Conservation (phyloP, 495 filamentous ascomycete genomes). For the Hyaloscypha variabilis region DNA sequence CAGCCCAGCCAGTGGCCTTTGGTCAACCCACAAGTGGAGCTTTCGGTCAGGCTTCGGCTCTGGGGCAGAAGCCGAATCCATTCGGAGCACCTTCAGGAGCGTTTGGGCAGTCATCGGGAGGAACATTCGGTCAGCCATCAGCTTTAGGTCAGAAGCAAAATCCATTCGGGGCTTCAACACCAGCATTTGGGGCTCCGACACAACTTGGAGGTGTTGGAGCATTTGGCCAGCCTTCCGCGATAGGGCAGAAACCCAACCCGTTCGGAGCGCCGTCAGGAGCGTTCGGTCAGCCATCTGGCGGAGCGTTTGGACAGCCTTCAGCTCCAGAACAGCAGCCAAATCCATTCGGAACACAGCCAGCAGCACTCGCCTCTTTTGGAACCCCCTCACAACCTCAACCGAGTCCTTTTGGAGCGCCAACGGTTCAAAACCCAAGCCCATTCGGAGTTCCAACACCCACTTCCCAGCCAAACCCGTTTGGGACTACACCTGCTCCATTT, state of each 20-base stretch:
- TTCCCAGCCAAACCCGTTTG: constrained; percentile 19
- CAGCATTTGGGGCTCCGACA: constrained; percentile 13
- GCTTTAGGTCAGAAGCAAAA: constrained; percentile 24
- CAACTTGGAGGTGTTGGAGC: constrained; percentile 8
- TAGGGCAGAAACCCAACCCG: constrained; percentile 18
- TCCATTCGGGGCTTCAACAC: constrained; percentile 20
- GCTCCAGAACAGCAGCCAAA: constrained; percentile 12
- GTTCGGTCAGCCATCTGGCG: constrained; percentile 14
- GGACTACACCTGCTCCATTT: constrained; percentile 15
- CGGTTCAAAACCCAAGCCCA: constrained; percentile 13
- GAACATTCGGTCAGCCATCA: constrained; percentile 5
- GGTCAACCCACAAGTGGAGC: constrained; percentile 26
- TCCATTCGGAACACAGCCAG: constrained; percentile 14
- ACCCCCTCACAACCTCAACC: constrained; percentile 7
- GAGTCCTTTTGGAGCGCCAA: constrained; percentile 26
- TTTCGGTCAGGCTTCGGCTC: constrained; percentile 28
- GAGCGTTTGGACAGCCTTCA: constrained; percentile 28
- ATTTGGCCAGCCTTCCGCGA: constrained; percentile 28
- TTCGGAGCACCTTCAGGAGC: constrained; percentile 20
- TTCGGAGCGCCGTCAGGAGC: constrained; percentile 21
- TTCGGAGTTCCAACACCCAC: constrained; percentile 12
- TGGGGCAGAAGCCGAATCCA: constrained; percentile 18
- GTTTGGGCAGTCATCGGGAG: constrained; percentile 6
- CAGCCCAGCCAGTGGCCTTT: constrained; percentile 3
- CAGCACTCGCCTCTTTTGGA: constrained; percentile 15